These are phyloP conservation scores for Geotrichum klebahnii DNA, from an alignment of 1,139 yeast species.

Conservation along the genomic window DNA sequence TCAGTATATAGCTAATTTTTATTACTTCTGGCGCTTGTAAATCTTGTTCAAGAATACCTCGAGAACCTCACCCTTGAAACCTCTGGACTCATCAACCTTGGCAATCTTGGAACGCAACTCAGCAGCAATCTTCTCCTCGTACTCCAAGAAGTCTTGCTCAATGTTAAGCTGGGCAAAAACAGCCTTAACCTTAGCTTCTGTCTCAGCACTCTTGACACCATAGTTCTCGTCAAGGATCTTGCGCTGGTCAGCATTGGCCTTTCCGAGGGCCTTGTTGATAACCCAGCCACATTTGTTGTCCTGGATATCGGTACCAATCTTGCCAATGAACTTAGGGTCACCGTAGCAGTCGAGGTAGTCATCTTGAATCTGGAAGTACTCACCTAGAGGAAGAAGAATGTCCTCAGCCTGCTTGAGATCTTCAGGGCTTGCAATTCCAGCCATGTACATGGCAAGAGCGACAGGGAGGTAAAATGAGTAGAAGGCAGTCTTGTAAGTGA, in stretches of 20 bases:
- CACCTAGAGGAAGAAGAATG: slow-evolving; percentile 90
- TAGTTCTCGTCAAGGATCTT: slow-evolving; percentile 76
- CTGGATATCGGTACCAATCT: slow-evolving; percentile 96
- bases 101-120: slow-evolving; percentile 63
- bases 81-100: slow-evolving; percentile 78
- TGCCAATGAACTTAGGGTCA: slow-evolving; percentile 94
- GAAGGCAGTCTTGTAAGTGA: slow-evolving; percentile 93
- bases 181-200: slow-evolving; percentile 69
- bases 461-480: slow-evolving; percentile 97
- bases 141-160: slow-evolving; percentile 65
- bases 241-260: slow-evolving; percentile 79
- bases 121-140: slow-evolving; percentile 73
- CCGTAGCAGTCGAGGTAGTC: slow-evolving; percentile 97
- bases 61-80: slow-evolving; percentile 82
- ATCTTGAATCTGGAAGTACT: slow-evolving; percentile 98
- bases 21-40: slow-evolving; percentile 84
- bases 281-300: slow-evolving; percentile 99
- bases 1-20: neutral
- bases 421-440: slow-evolving; percentile 64
- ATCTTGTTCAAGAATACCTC: slow-evolving; percentile 81
- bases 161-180: slow-evolving; percentile 72
- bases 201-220: slow-evolving; percentile 70
- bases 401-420: slow-evolving; percentile 87
- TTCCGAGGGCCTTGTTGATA: slow-evolving; percentile 82
- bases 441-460: slow-evolving; percentile 91